Conservation (phyloP, 139 green algal genomes). For the Limnomonas spitsbergensis region DNA sequence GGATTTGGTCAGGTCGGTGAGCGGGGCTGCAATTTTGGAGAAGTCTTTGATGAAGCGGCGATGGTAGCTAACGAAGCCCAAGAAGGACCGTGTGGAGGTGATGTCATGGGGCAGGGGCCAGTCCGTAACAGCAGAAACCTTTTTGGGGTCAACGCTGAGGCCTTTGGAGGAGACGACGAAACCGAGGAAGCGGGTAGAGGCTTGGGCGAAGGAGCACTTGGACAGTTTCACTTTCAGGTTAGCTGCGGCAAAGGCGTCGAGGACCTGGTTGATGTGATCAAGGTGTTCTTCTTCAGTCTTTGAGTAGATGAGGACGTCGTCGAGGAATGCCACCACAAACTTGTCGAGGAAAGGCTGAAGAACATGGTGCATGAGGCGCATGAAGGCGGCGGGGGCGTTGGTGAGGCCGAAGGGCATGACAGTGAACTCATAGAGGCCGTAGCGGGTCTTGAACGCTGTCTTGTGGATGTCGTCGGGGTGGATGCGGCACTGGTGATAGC, state of each 20-base stretch:
- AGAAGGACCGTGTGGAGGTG: conserved; percentile 6
- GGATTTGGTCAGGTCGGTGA: conserved; percentile 2
- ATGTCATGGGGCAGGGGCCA: conserved; percentile 15
- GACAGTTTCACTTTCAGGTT: conserved; percentile 29
- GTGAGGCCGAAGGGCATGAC: conserved; percentile 51
- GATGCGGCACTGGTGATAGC: conserved; percentile 50
- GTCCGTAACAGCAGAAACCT: conserved; percentile 5
- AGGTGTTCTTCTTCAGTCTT: conserved; percentile 42
- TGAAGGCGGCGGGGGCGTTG: conserved; percentile 59
- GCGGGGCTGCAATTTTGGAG: background rate
- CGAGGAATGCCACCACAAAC: conserved; percentile 38
- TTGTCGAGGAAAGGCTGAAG: conserved; percentile 33
- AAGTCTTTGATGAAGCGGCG: conserved; percentile 2
- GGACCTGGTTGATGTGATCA: conserved; percentile 34
- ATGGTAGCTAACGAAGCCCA: conserved; percentile 7
- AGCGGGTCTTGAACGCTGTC: conserved; percentile 46
- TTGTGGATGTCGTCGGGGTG: conserved; percentile 38
- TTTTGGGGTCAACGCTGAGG: conserved; percentile 10
- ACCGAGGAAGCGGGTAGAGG: conserved; percentile 6
- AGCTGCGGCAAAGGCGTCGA: conserved; percentile 21
- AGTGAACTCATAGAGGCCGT: conserved; percentile 47
- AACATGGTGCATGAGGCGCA: conserved; percentile 52
- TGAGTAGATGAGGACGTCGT: conserved; percentile 48
- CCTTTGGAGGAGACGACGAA: conserved; percentile 4
- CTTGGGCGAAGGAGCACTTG: conserved; percentile 42